Evolutionary conservation across 495 filamentous ascomycete species (phyloP), one percentile per base, ranked within the genome.

Genomic region (Trichoderma erinaceum): DNA sequence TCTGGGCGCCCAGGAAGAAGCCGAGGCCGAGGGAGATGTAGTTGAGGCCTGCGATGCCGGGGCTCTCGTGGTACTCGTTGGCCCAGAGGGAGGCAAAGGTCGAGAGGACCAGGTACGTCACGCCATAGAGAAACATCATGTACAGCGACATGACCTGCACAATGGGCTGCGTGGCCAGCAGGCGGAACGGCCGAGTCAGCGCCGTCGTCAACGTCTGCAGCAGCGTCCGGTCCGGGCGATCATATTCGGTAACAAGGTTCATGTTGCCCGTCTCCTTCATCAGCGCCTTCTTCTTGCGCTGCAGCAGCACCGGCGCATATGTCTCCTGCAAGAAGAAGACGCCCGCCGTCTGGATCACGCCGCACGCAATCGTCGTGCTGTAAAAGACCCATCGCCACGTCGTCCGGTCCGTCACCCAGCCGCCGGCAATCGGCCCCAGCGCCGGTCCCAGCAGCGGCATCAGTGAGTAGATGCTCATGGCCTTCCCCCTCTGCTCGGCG

Each of bases 361-460:
- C 86, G 71, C 87, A 86, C 7, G 81, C 83, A 66, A 92, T 88
- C 0, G 87, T 84, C 11, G 85, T 86, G 10, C 82, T 77, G 74
- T 83, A 85, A 78, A 92, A 91, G 32, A 85, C 78, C 89, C 89
- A 92, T 46, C 88, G 80, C 89, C 89, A 91, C 1, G 82, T 87
- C 13, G 84, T 88, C 63, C 88, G 85, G 73, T 90, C 78, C 0
- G 88, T 81, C 44, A 93, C 89, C 74, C 90, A 89, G 1, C 81
- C 87, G 18, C 86, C 87, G 0, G 81, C 84, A 27, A 90, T 83
- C 0, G 88, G 87, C 4, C 88, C 88, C 2, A 90, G 69, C 0
- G 87, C 87, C 10, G 89, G 89, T 0, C 89, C 89, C 0, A 92
- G 81, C 0, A 91, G 79, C 0, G 89, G 89, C 32, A 52, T 52